A percentile compares a stretch with the other conserved stretches of the same genome.
These are phyloP conservation scores for Magnusiomyces suaveolens DNA, from an alignment of 1,139 yeast genomes.

Conservation along the genomic window DNA sequence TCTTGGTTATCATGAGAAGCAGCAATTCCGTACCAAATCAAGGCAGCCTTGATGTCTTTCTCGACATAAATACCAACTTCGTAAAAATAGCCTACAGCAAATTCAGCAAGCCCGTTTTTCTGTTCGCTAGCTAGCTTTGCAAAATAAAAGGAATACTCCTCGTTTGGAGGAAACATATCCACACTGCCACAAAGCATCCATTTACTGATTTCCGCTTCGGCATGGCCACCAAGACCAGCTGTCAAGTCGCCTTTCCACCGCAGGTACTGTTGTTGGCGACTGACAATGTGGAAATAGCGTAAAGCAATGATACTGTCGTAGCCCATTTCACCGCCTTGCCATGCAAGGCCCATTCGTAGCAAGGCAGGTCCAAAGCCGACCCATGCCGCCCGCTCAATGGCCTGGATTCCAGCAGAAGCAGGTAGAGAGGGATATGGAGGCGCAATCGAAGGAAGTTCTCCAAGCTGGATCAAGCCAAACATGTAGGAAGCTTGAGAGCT, in stretches of 20 bases:
- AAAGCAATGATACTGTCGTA: conserved; percentile 32
- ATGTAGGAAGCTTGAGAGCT: conserved; percentile 34
- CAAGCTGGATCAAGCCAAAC: conserved; percentile 31
- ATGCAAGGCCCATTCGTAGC: conserved; percentile 35
- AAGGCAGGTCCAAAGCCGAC: conserved; percentile 35
- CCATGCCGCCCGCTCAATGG: conserved; percentile 32
- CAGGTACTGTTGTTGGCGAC: conserved; percentile 31
- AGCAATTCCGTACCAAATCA: conserved; percentile 27
- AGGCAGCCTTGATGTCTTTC: conserved; percentile 26
- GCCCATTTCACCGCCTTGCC: conserved; percentile 33
- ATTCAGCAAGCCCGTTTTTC: conserved; percentile 31
- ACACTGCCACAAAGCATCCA: conserved; percentile 36
- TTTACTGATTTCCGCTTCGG: conserved; percentile 35
- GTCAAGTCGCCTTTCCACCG: conserved; percentile 18
- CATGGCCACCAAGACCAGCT: conserved; percentile 25
- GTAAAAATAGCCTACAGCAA: conserved; percentile 35
- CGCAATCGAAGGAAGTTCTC: conserved; percentile 26
- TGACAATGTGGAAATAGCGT: conserved; percentile 34
- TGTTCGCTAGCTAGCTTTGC: conserved; percentile 31
- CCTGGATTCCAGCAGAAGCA: conserved; percentile 24
- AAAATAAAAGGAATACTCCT: conserved; percentile 33
- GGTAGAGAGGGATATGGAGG: conserved; percentile 14
- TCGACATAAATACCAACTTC: conserved; percentile 35
- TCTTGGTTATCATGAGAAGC: conserved; percentile 29
- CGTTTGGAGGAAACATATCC: conserved; percentile 28